Conservation (phyloP, 805 yeast genomes). For the Zygoascus biomembranicola region DNA sequence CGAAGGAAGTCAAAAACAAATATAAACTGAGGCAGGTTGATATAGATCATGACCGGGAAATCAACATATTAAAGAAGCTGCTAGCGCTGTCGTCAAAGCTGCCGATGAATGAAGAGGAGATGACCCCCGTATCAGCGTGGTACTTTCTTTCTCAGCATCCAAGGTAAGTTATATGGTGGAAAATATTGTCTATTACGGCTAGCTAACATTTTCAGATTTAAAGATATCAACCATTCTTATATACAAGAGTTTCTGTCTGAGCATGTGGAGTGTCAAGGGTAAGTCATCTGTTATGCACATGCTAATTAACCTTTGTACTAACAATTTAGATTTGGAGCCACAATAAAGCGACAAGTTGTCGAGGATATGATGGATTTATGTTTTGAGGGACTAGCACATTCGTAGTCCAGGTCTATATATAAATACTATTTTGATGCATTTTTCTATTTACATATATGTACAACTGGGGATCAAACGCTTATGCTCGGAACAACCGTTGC, state of each 20-base stretch:
- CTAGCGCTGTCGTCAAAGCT: slow-evolving; percentile 1
- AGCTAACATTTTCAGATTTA: neutral
- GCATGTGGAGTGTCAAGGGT: slow-evolving; percentile 4
- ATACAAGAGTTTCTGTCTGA: slow-evolving; percentile 1
- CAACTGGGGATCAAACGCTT: neutral
- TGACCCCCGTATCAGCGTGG: slow-evolving; percentile 8
- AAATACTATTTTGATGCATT: neutral
- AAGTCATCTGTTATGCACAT: neutral
- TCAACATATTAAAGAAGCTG: neutral
- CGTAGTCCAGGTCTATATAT: neutral
- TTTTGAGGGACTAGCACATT: neutral
- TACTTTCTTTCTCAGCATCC: slow-evolving; percentile 3
- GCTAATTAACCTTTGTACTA: neutral
- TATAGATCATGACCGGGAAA: neutral
- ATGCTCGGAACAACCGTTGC: slow-evolving; percentile 1
- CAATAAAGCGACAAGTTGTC: neutral
- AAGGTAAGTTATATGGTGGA: neutral
- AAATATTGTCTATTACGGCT: neutral
- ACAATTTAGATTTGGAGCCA: slow-evolving; percentile 1
- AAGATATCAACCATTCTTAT: neutral
- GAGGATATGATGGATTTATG: neutral
- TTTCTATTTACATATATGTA: neutral
- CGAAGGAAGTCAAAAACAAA: neutral
- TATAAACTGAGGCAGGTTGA: slow-evolving; percentile 1
- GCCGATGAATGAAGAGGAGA: slow-evolving; percentile 4